These are phyloP conservation scores for Gremmenia infestans DNA, from an alignment of 2,329 filamentous ascomycete genomes.

Conservation along the genomic window DNA sequence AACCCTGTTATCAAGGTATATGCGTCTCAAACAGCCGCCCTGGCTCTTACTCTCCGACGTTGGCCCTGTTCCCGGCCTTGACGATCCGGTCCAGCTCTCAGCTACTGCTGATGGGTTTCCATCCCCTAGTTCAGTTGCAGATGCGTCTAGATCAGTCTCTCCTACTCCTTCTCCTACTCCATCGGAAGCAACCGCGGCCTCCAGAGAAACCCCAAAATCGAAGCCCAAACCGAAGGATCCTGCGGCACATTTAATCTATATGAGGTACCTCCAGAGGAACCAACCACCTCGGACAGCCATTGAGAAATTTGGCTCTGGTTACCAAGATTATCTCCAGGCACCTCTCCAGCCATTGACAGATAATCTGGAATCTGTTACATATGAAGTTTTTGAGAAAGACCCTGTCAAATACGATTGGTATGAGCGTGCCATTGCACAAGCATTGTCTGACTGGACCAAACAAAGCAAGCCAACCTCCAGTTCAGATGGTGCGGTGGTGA, in stretches of 20 bases:
- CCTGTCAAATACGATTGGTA: conserved; percentile 98
- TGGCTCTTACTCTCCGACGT: conserved; percentile 61
- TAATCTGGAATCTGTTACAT: conserved; percentile 94
- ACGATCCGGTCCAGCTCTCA: conserved; percentile 27
- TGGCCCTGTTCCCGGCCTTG: conserved; percentile 42
- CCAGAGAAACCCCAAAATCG: conserved; percentile 32
- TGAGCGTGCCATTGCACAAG: conserved; percentile 75
- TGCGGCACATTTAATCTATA: conserved; percentile 69
- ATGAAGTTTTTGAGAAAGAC: conserved; percentile 97
- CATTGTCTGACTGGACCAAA: conserved; percentile 72
- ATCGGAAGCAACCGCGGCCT: conserved; percentile 54
- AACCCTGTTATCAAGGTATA: conserved; percentile 54
- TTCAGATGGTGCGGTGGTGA: conserved; percentile 65
- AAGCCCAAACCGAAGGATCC: conserved; percentile 47
- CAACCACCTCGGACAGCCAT: conserved; percentile 63
- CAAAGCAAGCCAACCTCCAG: conserved; percentile 71
- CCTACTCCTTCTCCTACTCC: conserved; percentile 68
- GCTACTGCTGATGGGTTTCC: conserved; percentile 30
- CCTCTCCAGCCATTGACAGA: conserved; percentile 92
- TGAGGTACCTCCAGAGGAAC: conserved; percentile 77
- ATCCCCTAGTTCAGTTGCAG: conserved; percentile 39
- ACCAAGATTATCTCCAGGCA: conserved; percentile 93
- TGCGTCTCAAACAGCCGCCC: conserved; percentile 58
- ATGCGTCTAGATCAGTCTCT: conserved; percentile 32
- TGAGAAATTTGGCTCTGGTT: conserved; percentile 67